Conservation (phyloP, 2,329 filamentous ascomycete species). For the Podosphaera leucotricha region DNA sequence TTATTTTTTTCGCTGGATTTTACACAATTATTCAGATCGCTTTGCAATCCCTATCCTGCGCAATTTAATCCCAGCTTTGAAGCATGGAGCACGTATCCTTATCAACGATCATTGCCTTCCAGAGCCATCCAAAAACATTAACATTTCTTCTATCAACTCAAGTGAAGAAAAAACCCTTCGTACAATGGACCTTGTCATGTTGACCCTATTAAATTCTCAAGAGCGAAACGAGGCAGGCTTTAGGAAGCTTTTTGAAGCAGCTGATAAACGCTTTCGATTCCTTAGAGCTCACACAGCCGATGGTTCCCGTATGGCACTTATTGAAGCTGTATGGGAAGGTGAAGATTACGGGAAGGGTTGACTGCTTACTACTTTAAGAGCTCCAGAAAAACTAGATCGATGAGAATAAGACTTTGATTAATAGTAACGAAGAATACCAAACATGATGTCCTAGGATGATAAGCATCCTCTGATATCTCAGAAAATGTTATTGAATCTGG, state of each 20-base stretch:
- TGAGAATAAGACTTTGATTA: too few relatives aligned
- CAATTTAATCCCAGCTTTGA: slow-evolving; percentile 28
- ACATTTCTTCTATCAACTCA: slow-evolving; percentile 5
- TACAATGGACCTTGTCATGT: slow-evolving; percentile 29
- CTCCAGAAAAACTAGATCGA: too few relatives aligned
- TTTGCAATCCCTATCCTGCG: slow-evolving; percentile 25
- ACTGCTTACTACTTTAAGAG: too few relatives aligned
- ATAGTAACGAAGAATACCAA: too few relatives aligned
- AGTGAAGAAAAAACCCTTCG: slow-evolving; percentile 22
- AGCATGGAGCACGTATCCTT: slow-evolving; percentile 23
- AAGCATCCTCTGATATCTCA: too few relatives aligned
- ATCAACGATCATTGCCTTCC: slow-evolving; percentile 24
- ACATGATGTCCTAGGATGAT: too few relatives aligned
- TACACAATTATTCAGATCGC: slow-evolving; percentile 36
- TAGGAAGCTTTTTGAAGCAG: slow-evolving; percentile 20
- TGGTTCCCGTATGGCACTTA: slow-evolving; percentile 23
- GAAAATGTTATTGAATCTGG: too few relatives aligned
- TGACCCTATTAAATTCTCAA: slow-evolving; percentile 26
- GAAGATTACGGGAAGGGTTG: slow-evolving; percentile 7
- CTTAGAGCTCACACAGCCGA: slow-evolving; percentile 20
- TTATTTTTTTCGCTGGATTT: slow-evolving; percentile 34
- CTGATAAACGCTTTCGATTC: slow-evolving; percentile 22
- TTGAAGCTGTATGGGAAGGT: slow-evolving; percentile 24
- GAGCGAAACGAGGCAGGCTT: slow-evolving; percentile 26
- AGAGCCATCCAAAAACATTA: slow-evolving; percentile 19